phyloP scores from a whole-genome alignment of 805 yeast species.

The Gaillardinia entomophila region DNA sequence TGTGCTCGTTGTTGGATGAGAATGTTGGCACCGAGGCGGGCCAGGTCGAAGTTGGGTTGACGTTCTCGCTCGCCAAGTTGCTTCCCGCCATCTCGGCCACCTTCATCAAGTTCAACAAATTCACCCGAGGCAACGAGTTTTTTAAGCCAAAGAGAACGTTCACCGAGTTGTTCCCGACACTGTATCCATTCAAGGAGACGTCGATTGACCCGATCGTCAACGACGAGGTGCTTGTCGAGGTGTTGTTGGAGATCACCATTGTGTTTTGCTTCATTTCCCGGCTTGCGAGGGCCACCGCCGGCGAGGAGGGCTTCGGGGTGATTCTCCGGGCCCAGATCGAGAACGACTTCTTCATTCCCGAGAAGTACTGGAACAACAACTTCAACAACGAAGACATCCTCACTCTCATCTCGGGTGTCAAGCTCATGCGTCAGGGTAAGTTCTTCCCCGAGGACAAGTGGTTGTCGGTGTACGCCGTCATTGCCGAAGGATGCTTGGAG shows the following conservation, averaged over 20 bases:
- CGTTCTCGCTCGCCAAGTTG: constrained; percentile 46
- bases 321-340: constrained; percentile 27
- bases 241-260: constrained; percentile 62
- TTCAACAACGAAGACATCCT: constrained; percentile 40
- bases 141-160: constrained; percentile 59
- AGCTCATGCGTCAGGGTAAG: constrained; percentile 45
- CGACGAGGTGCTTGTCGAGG: constrained; percentile 65
- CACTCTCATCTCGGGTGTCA: constrained; percentile 43
- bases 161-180: constrained; percentile 62
- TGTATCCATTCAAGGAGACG: constrained; percentile 56
- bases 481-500: constrained; percentile 51
- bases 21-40: constrained; percentile 20
- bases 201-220: constrained; percentile 72
- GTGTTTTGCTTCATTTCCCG: constrained; percentile 53
- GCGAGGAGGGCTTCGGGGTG: constrained; percentile 36
- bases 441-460: constrained; percentile 67
- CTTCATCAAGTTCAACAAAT: constrained; percentile 48
- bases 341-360: constrained; percentile 37
- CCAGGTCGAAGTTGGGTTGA: constrained; percentile 29
- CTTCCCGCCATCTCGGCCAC: constrained; percentile 50
- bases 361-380: constrained; percentile 33
- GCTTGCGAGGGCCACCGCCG: constrained; percentile 39
- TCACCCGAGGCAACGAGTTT: constrained; percentile 39
- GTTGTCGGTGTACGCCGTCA: constrained; percentile 60
- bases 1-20: constrained; percentile 35